These are phyloP conservation scores for Leccinum ochraceum DNA, from an alignment of 768 basidiomycete species.

Conservation along the genomic window DNA sequence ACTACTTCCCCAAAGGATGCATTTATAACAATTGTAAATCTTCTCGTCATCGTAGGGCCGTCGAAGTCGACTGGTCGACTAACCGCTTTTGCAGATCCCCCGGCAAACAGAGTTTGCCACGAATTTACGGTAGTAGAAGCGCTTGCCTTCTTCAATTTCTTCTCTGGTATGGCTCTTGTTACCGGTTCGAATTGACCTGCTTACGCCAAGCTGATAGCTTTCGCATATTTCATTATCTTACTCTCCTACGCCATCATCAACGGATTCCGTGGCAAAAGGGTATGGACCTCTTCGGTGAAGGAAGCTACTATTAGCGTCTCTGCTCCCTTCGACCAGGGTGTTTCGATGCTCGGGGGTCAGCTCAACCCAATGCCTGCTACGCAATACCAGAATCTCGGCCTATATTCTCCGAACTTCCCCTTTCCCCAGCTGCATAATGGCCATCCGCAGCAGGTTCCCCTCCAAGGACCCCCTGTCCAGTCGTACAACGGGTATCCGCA, in stretches of 20 bases:
- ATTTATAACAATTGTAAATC: constrained; percentile 8
- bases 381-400: constrained; percentile 9
- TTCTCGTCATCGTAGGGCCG: neutral
- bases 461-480: neutral
- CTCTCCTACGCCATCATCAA: constrained; percentile 22
- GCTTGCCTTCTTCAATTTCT: constrained; percentile 26
- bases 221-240: constrained; percentile 27
- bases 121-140: constrained; percentile 24
- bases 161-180: constrained; percentile 20
- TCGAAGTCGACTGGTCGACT: neutral
- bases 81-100: constrained; percentile 11
- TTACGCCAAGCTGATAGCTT: constrained; percentile 14
- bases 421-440: constrained; percentile 8
- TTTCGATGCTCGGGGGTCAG: constrained; percentile 14
- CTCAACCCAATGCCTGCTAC: constrained; percentile 1
- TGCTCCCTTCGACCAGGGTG: neutral
- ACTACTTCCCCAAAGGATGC: constrained; percentile 22
- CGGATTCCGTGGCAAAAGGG: constrained; percentile 20
- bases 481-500: constrained; percentile 4
- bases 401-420: constrained; percentile 4
- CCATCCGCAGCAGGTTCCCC: neutral
- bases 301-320: constrained; percentile 13
- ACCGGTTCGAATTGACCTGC: neutral
- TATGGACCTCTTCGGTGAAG: constrained; percentile 28
- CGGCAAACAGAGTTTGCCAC: constrained; percentile 14